A percentile compares a stretch with the other conserved stretches of the same genome.
Evolutionary conservation across 495 filamentous ascomycete species (phyloP).

Genomic region (Tuber umbilicatum): DNA sequence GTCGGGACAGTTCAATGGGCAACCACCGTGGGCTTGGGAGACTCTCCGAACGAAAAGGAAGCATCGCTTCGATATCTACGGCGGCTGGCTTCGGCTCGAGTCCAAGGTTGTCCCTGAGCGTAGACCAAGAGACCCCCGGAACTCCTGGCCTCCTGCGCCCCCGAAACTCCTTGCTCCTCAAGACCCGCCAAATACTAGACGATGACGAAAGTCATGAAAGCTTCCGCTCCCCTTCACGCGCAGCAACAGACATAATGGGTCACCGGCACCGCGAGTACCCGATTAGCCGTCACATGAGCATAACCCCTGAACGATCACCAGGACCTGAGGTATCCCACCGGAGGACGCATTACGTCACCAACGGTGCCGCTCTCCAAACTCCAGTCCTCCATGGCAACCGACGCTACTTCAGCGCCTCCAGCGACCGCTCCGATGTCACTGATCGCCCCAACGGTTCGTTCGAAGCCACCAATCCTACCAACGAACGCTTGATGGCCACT

Average conservation of each 20-base stretch:
- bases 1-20: constrained; percentile 20
- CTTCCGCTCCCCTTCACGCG: constrained; percentile 53
- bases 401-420: constrained; percentile 24
- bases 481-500: constrained; percentile 18
- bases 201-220: constrained; percentile 48
- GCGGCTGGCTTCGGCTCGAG: constrained; percentile 47
- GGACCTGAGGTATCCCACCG: constrained; percentile 21
- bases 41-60: constrained; percentile 33
- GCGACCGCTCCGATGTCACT: constrained; percentile 8
- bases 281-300: constrained; percentile 5
- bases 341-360: constrained; percentile 23
- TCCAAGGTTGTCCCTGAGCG: constrained; percentile 43
- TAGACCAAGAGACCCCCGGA: constrained; percentile 47
- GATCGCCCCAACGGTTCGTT: constrained; percentile 13
- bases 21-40: constrained; percentile 25
- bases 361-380: constrained; percentile 10
- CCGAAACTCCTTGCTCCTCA: constrained; percentile 34
- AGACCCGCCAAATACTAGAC: constrained; percentile 44
- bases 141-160: constrained; percentile 37
- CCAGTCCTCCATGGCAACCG: constrained; percentile 29
- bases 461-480: constrained; percentile 6
- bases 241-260: constrained; percentile 53
- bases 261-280: constrained; percentile 20
- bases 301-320: constrained; percentile 18
- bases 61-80: constrained; percentile 33